Percentiles rank a stretch among this genome's conserved stretches.
Conservation (phyloP, 495 filamentous ascomycete genomes). For the Aspergillus nidulans region DNA sequence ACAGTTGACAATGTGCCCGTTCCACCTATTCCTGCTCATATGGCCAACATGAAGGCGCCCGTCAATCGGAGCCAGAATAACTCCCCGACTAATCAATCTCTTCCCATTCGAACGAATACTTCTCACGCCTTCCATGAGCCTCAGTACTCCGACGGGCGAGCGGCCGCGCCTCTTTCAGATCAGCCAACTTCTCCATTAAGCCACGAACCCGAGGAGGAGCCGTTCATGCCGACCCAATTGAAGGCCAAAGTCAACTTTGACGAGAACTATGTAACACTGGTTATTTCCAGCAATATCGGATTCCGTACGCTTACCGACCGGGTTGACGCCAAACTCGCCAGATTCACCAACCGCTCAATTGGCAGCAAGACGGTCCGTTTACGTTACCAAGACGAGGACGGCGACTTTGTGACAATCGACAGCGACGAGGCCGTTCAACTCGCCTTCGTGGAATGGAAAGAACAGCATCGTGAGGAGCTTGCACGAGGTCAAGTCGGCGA, state of each 20-base stretch:
- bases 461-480: constrained; percentile 61
- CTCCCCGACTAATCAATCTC: constrained; percentile 52
- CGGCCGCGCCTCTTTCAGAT: constrained; percentile 28
- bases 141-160: constrained; percentile 31
- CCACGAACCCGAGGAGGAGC: constrained; percentile 34
- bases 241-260: constrained; percentile 93
- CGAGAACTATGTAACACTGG: constrained; percentile 78
- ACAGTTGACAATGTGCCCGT: constrained; percentile 64
- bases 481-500: constrained; percentile 68
- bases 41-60: constrained; percentile 53
- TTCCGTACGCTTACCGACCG: constrained; percentile 90
- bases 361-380: constrained; percentile 71
- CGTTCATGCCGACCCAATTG: constrained; percentile 60
- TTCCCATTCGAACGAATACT: constrained; percentile 39
- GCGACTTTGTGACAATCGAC: constrained; percentile 87
- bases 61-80: constrained; percentile 65
- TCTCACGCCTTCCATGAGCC: constrained; percentile 36
- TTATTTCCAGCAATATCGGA: constrained; percentile 87
- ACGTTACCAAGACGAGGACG: constrained; percentile 88
- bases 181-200: constrained; percentile 36
- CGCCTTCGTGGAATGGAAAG: constrained; percentile 89
- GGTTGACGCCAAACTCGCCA: constrained; percentile 90
- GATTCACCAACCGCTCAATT: constrained; percentile 76
- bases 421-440: constrained; percentile 92
- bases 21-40: constrained; percentile 58